Evolutionary conservation across 495 filamentous ascomycete genomes (phyloP), one percentile per base, ranked within the genome.

Genomic region (Aspergillus bridgeri): DNA sequence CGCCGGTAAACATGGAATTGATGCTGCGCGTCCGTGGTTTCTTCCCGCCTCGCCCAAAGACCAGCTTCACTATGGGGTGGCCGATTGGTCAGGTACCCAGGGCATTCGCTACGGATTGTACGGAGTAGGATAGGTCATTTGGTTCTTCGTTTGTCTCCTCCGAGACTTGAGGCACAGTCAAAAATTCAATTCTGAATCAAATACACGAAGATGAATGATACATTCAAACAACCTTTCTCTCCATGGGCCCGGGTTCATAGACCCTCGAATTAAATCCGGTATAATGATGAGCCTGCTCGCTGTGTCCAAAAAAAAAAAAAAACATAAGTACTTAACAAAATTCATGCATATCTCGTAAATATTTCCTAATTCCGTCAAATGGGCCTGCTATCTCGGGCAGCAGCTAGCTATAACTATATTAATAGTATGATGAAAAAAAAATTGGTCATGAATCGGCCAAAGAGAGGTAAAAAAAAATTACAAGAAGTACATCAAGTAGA

Each of bases 381-480:
- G 17, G 19, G 9, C 23, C 33, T 42, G 48, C 55, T 22, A 27
- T 58, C 48, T 4, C 44, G 24, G 59, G 51, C 53, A 54, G 53
- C 49, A 59, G 58, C 46, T 19, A 33, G 27, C 2, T 29, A 29
- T 29, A 19, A 38, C 25, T n/a, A 44, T 43, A 54, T 58, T 56
- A 56, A 46, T 15, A 59, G 48, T 60, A 64, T 42, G n/a, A 38
- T 23, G 5, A 20, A 47, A 20, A 52, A 6, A 42, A n/a, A 45
- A 48, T n/a, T n/a, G 25, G 25, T 29, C 54, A 48, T 42, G 29
- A n/a, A 46, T 29, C 13, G 18, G 17, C 19, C 46, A 46, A 20
- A 51, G 42, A n/a, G n/a, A n/a, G n/a, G n/a, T n/a, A n/a, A 45
- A 48, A 59, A 54, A 66, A 59, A 54, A 66, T 55, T 60, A 58